Base-by-base conservation (phyloP, 768 basidiomycete species). In the Hortiboletus flavorubellus region DNA sequence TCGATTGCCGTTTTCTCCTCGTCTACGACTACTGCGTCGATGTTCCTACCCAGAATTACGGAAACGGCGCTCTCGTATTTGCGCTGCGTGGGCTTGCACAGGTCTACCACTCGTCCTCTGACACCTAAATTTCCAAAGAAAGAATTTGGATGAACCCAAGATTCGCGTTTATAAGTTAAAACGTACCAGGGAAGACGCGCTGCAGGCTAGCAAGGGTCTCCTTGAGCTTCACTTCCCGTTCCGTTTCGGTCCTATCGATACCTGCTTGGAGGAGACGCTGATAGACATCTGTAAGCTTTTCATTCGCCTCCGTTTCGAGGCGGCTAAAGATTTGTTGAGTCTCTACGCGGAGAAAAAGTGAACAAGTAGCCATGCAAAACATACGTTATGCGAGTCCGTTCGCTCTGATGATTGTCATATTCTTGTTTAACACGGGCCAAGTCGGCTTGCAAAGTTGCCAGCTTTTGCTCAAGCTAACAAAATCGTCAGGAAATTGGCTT, bases 1-100 rank as follows among this genome's bases (percentile, higher is more conserved):
- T 95, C 93, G 53, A 98, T 97, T 2, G 93, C 97, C 2, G 91
- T 95, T 73, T 91, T 93, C 75, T 98, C 95, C 65, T 93, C 89
- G 64, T 99, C 96, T 1, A 98, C 95, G 8, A 99, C 92, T 52
- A 99, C 83, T 1, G 94, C 91, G 64, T 98, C 97, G 53, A 94
- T 89, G 67, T 98, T 94, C 49, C 96, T 81, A 0, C 97, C 97
- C 2, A 99, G 80, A 23, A 98, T 85, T 33, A 94, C 92, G 1
- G 90, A 86, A 12, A 99, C 91, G 0, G 97, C 93, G 0, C 83
- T 83, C 67, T 97, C 91, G 66, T 96, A 98, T 71, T 96, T 96
- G 51, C 89, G 81, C 50, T 88, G 86, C 2, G 90, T 91, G 6
- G 97, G 96, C 68, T 96, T 93, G 76, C 96, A 98, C 8, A 98